Evolutionary conservation across 805 yeast genomes (phyloP).

Genomic region (Lachancea lanzarotensis): DNA sequence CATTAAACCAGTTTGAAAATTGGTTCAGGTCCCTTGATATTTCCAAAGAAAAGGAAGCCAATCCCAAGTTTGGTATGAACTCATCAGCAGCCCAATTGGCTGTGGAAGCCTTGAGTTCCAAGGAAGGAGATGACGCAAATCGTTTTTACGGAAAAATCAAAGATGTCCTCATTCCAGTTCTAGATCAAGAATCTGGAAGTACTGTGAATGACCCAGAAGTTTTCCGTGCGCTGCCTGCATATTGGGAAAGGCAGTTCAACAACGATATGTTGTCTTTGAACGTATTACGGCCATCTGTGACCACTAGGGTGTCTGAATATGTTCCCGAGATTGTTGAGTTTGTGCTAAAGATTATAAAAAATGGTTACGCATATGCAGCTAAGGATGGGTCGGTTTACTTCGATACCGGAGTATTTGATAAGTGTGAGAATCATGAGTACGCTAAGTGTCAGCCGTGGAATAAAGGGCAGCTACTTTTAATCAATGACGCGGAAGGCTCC

Average conservation of each 20-base stretch:
- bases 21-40: conserved; percentile 52
- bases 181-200: conserved; percentile 69
- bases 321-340: conserved; percentile 85
- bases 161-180: conserved; percentile 65
- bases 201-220: conserved; percentile 78
- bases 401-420: conserved; percentile 79
- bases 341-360: conserved; percentile 64
- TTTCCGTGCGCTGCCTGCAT: conserved; percentile 75
- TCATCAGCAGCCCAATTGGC: conserved; percentile 58
- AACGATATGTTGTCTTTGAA: conserved; percentile 80
- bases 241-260: conserved; percentile 82
- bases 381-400: conserved; percentile 93
- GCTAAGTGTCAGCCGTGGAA: conserved; percentile 99
- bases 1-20: conserved; percentile 35
- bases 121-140: conserved; percentile 32
- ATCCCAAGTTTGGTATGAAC: conserved; percentile 89
- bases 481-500: conserved; percentile 94
- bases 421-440: conserved; percentile 64
- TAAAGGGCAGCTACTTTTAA: conserved; percentile 76
- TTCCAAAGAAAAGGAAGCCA: conserved; percentile 42
- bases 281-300: conserved; percentile 75
- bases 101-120: conserved; percentile 24
- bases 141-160: conserved; percentile 44
- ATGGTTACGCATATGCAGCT: conserved; percentile 81
- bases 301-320: conserved; percentile 93